Conservation (phyloP, 441 rosid species). For the Gossypium davidsonii region DNA sequence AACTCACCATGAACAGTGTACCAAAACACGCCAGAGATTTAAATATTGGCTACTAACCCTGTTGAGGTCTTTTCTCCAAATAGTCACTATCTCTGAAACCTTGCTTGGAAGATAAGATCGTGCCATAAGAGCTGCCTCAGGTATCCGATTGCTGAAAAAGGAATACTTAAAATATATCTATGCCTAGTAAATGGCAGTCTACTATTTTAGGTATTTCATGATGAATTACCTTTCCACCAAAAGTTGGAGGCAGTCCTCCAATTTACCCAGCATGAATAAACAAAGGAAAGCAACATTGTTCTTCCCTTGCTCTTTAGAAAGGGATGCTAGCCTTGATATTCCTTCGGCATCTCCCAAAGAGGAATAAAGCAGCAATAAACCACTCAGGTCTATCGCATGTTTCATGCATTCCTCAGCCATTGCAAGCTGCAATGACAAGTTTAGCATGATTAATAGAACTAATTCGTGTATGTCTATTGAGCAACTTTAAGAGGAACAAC, state of each 20-base stretch:
- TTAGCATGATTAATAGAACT: neutral
- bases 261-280: slow-evolving; percentile 82
- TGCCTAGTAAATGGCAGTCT: slow-evolving; percentile 2
- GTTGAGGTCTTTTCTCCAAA: slow-evolving; percentile 86
- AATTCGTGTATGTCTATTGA: neutral
- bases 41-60: slow-evolving; percentile 50
- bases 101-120: slow-evolving; percentile 95
- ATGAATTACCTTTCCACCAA: slow-evolving; percentile 74
- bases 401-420: slow-evolving; percentile 98
- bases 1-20: neutral
- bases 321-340: slow-evolving; percentile 59
- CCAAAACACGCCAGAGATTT: slow-evolving; percentile 4
- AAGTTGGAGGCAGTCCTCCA: slow-evolving; percentile 90
- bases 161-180: slow-evolving; percentile 25
- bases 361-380: slow-evolving; percentile 82
- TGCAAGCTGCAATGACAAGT: slow-evolving; percentile 49
- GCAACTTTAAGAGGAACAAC: neutral
- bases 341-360: slow-evolving; percentile 97
- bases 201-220: slow-evolving; percentile 12
- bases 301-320: slow-evolving; percentile 95
- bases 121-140: slow-evolving; percentile 99
- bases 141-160: slow-evolving; percentile 83
- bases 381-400: slow-evolving; percentile 85
- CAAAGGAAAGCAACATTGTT: slow-evolving; percentile 85
- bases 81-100: slow-evolving; percentile 83